Evolutionary conservation across 2,329 filamentous ascomycete species (phyloP), one percentile per base, ranked within the genome.

Genomic region (Penicillium sp.): DNA sequence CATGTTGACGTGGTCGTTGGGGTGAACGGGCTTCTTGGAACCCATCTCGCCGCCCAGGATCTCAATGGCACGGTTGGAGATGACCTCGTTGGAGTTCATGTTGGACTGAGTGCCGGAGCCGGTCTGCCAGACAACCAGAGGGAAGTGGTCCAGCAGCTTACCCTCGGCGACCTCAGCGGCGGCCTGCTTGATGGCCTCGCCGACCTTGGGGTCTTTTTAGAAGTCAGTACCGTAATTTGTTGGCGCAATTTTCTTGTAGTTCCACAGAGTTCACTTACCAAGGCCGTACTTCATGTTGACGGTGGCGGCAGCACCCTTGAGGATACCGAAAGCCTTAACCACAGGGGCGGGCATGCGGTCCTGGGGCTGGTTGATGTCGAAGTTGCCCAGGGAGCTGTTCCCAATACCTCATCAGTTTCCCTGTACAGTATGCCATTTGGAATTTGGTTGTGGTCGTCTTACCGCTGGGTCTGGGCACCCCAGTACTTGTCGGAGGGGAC

Each of bases 21-120:
- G 95, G 81, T 99, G 95, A 64, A 99, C 95, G 27, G 95, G 95
- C 83, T 96, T 96, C 88, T 98, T 98, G 85, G 83, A 88, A 69
- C 95, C 95, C 91, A 92, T 96, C 65, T 84, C 85, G 70, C 95
- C 95, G 68, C 95, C 95, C 53, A 98, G 85, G 63, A 98, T 96
- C 83, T 98, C 93, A 78, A 98, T 98, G 65, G 95, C 95, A 66
- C 95, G 91, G 86, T 98, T 99, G 65, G 93, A 97, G 78, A 99
- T 98, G 78, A 99, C 95, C 78, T 99, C 95, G 83, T 99, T 99
- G 75, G 93, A 93, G 82, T 99, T 99, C 95, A 98, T 98, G 87
- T 96, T 98, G 77, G 93, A 97, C 83, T 98, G 95, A 29, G 95
- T 98, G 74, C 95, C 95, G 50, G 95, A 98, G 63, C 95, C 95